Base-by-base conservation (phyloP, 306 rosid species). In the Macrotyloma uniflorum region DNA sequence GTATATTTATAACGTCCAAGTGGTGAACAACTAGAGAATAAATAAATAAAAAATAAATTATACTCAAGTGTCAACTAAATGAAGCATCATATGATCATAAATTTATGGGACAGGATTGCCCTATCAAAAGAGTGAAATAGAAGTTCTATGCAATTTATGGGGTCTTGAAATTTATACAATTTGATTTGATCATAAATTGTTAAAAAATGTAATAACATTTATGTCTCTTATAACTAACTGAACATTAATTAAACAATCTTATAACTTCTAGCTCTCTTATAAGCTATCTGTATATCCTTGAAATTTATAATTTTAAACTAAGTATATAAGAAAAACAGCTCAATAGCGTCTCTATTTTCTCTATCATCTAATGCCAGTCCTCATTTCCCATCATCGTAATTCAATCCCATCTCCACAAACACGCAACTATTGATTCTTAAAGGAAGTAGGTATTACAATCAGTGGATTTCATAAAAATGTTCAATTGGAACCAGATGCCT, bases 381-480 rank as follows among this genome's bases (percentile, higher is more conserved):
- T 24, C 22, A 26, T 23, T 28, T 50, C 53, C 54, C 65, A 35
- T 76, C 8, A n/a, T 36, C 4, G 30, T 20, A 59, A 59, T 28
- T 74, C 33, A 61, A 64, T 33, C 51, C 23, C 12, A 47, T 47
- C 35, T 61, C 63, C n/a, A 26, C 38, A 19, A 62, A 46, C 22
- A 58, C 30, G 61, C 59, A 75, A 24, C 13, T 58, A 24, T 40
- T 6, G 14, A 68, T 61, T 68, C 19, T 28, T 26, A 77, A 16
- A 6, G 2, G 58, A 40, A 54, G 28, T 42, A 49, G 23, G 26
- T 68, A n/a, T 18, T 11, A 12, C 51, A 47, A 15, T 22, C 72
- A 20, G 45, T 70, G 35, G 79, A 42, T 55, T 57, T 14, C 74
- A 67, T 55, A 8, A 66, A 71, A 71, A 62, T 62, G 11, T 33